A percentile compares a stretch with the other conserved stretches of the same genome.
Evolutionary conservation across 208 protist species (phyloP).

Genomic region (Porcisia deanei): DNA sequence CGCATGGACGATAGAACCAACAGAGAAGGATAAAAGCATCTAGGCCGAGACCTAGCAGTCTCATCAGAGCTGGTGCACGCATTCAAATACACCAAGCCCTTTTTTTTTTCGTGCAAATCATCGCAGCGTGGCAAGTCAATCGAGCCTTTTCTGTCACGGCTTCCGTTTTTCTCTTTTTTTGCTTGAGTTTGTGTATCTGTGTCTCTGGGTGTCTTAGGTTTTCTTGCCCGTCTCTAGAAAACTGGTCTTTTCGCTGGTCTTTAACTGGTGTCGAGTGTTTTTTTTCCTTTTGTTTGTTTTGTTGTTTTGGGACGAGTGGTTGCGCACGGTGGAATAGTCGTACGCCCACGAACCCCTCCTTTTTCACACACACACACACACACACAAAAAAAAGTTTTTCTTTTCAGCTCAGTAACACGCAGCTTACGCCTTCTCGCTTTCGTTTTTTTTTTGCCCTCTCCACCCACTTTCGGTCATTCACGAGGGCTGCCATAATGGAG

Average conservation of each 20-base stretch:
- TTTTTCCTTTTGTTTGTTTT: neutral
- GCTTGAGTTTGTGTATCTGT: too few relatives aligned
- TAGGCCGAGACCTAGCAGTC: too few relatives aligned
- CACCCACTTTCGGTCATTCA: neutral
- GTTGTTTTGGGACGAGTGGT: neutral
- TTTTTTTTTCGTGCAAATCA: neutral
- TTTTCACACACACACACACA: too few relatives aligned
- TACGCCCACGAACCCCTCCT: neutral
- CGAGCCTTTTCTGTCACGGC: neutral
- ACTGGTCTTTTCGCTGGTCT: neutral
- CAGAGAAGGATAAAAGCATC: neutral
- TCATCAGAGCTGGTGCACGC: neutral
- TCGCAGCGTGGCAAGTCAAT: neutral
- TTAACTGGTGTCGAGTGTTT: neutral
- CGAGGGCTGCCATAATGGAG: conserved; percentile 4
- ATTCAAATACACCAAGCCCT: neutral
- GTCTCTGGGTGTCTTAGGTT: neutral
- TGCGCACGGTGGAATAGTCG: neutral
- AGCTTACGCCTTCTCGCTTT: neutral
- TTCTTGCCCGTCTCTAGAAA: neutral
- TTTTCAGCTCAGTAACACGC: neutral
- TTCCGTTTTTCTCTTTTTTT: neutral
- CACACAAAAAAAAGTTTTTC: too few relatives aligned
- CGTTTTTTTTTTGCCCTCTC: neutral
- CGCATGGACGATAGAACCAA: neutral